Conservation (phyloP, 2,329 filamentous ascomycete genomes). For the Hymenoscyphus albidus region DNA sequence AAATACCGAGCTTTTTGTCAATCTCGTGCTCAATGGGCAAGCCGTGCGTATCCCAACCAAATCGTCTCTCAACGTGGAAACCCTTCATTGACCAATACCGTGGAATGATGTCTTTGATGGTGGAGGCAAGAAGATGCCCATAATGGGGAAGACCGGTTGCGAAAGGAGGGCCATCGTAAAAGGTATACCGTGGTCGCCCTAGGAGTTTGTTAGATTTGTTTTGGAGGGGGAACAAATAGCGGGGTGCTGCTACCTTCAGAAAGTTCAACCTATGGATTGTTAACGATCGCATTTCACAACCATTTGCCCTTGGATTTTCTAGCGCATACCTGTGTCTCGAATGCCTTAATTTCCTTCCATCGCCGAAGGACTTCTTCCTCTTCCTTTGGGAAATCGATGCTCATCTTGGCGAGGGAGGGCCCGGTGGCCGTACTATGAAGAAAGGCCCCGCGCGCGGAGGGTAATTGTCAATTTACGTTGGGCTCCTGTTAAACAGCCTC, state of each 20-base stretch:
- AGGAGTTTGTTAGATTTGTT: constrained; percentile 8
- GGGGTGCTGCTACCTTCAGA: constrained; percentile 55
- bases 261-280: constrained; percentile 58
- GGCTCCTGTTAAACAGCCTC: background rate
- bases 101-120: constrained; percentile 96
- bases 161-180: constrained; percentile 86
- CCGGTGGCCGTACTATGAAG: constrained; percentile 4
- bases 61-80: constrained; percentile 84
- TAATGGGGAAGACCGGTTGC: constrained; percentile 68
- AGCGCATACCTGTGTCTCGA: constrained; percentile 61
- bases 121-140: constrained; percentile 73
- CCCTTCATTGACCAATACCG: constrained; percentile 98
- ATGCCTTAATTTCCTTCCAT: constrained; percentile 92
- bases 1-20: constrained; percentile 90
- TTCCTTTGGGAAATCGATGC: constrained; percentile 85
- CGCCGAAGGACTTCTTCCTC: constrained; percentile 79
- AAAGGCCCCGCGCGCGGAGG: constrained; percentile 1
- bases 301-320: constrained; percentile 39
- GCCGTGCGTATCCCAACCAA: constrained; percentile 95
- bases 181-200: constrained; percentile 74
- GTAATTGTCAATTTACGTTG: background rate
- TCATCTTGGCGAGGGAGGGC: constrained; percentile 23
- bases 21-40: constrained; percentile 96
- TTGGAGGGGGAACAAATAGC: background rate
- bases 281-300: constrained; percentile 14